Evolutionary conservation across 1,139 yeast genomes (phyloP), one percentile per base, ranked within the genome.

Genomic region (Suhomyces anneliseae): DNA sequence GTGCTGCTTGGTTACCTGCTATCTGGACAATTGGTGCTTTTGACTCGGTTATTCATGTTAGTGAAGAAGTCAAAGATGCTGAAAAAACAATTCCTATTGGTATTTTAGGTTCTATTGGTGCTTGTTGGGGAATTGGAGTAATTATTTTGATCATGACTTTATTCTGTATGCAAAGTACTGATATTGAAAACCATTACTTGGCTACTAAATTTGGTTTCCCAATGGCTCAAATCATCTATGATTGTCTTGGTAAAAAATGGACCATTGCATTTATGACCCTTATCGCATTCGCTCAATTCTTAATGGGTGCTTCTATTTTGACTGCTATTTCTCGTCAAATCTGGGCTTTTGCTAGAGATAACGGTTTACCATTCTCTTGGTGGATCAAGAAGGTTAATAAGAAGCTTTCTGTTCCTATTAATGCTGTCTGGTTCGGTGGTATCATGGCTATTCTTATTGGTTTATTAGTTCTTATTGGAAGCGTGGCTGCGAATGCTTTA

Each of bases 61-160:
- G 84, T 27, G 93, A 86, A 62, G 92, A 86, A 60, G 87, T 87
- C 27, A 70, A 72, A 38, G 79, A 83, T 57, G 89, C 92, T 10
- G 73, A 83, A 26, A 72, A 69, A 45, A 81, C 88, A n/a, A 84
- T 85, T 14, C 90, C 92, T 9, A 65, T 79, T 38, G 92, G 90
- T 31, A 85, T 82, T 45, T 65, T 78, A 40, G 66, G 76, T 29
- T 76, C 85, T 14, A 83, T 84, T 50, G 56, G 75, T 14, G 76
- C 72, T 40, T 83, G 90, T 62, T 80, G 85, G 72, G 49, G 82
- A 32, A 59, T 85, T 8, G 92, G 92, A 10, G 83, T 79, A 68
- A 61, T 76, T 38, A 76, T 85, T 52, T 67, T 78, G 53, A 74
- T 85, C 44, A 80, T 80, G 42, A 66, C 79, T 36, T 72, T 73